phyloP scores from a whole-genome alignment of 2,329 filamentous ascomycete genomes.

The Dactylella cylindrospora region DNA sequence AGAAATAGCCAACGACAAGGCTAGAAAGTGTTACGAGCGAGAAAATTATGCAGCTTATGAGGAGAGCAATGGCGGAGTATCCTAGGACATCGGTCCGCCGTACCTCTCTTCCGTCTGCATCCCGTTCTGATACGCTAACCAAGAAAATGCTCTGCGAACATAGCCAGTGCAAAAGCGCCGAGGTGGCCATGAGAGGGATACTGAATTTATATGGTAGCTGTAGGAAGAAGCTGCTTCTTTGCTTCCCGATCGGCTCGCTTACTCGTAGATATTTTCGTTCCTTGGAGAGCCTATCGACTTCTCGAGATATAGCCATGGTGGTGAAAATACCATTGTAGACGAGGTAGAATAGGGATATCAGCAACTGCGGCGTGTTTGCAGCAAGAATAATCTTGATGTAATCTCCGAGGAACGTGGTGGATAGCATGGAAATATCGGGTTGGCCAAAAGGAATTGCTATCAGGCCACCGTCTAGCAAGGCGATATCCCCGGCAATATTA shows the following conservation, averaged over 20 bases:
- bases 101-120: conserved; percentile 8
- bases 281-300: neutral
- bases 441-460: too few relatives aligned
- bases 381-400: conserved; percentile 49
- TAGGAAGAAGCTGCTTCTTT: conserved; percentile 56
- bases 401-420: neutral
- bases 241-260: conserved; percentile 52
- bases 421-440: too few relatives aligned
- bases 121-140: conserved; percentile 51
- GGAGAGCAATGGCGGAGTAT: conserved; percentile 46
- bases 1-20: neutral
- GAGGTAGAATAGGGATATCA: conserved; percentile 56
- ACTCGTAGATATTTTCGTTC: conserved; percentile 54
- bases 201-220: conserved; percentile 56
- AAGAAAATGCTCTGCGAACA: conserved; percentile 57
- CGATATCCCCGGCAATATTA: too few relatives aligned
- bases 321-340: conserved; percentile 56
- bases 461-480: neutral
- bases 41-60: conserved; percentile 13
- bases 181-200: conserved; percentile 52
- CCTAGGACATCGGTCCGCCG: conserved; percentile 42
- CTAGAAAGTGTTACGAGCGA: neutral
- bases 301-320: conserved; percentile 55
- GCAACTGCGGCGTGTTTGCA: conserved; percentile 56
- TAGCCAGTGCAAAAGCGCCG: conserved; percentile 56